Percentiles rank a stretch among this genome's conserved stretches.
Conservation (phyloP, 176 grass and related monocot species). For the Saccharum officinarum region DNA sequence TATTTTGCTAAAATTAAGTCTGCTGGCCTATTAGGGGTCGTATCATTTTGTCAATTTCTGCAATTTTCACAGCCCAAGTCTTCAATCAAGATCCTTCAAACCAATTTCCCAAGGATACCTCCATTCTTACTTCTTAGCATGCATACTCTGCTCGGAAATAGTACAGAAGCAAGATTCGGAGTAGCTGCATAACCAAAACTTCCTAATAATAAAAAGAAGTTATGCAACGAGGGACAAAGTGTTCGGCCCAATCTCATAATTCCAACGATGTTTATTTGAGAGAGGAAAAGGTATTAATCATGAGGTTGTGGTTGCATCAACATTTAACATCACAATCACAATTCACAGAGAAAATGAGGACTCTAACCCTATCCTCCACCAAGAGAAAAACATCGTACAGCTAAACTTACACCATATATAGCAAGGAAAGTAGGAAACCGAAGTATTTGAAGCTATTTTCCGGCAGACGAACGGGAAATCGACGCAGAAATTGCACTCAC, state of each 20-base stretch:
- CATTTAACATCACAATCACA: background rate
- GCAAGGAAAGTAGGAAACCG: background rate
- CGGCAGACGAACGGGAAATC: background rate
- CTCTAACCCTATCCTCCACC: background rate
- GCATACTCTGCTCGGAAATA: no score
- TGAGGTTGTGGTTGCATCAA: background rate
- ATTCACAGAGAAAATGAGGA: background rate
- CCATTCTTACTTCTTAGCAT: no score
- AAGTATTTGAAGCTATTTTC: background rate
- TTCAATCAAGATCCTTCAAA: background rate
- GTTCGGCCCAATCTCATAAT: background rate
- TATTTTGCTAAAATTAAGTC: background rate
- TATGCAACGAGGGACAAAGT: background rate
- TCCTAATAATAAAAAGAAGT: background rate
- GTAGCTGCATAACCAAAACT: background rate
- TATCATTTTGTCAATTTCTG: background rate
- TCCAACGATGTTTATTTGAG: background rate
- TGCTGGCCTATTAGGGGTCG: background rate
- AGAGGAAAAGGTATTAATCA: background rate
- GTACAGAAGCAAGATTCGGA: no score
- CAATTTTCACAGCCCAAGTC: background rate
- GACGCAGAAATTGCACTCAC: conserved; percentile 4
- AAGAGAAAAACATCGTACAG: background rate
- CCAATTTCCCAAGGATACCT: background rate
- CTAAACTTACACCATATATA: background rate